Base-by-base conservation (phyloP, 2,329 filamentous ascomycete genomes). In the Verticillium albo-atrum region DNA sequence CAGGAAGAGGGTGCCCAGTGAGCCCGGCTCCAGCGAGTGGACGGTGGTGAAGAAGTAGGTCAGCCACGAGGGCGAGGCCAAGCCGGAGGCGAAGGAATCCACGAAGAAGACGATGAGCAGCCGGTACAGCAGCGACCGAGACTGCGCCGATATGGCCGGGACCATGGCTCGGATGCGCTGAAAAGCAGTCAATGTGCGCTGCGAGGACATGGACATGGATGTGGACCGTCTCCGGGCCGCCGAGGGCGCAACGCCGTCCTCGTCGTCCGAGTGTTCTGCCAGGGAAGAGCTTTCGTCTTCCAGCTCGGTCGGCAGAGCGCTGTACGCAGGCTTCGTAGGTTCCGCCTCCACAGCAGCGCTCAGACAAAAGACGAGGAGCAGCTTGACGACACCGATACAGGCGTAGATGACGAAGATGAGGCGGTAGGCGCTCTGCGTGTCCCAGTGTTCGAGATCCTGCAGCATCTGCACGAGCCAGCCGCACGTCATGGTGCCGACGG, bases 11-110 rank as follows among this genome's bases (percentile, higher is more conserved):
- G 79, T 77, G 0, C 84, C 84, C 2, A 87, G 70, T 6, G 73
- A 71, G 15, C 78, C 81, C 32, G 81, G 77, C 28, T 79, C 72
- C 14, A 86, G 71, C 32, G 71, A 63, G 64, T 81, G 81, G 14
- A 76, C 76, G 1, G 74, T 76, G 20, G 75, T 76, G 68, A 86
- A 86, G 70, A 80, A 86, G 63, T 77, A 84, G 0, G 82, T 83
- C 3, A 84, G 71, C 88, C 86, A 75, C 65, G 86, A 74, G 78
- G 85, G 67, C 25, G 86, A 84, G 4, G 86, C 87, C 69, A 93
- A 81, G 2, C 90, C 89, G 1, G 86, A 88, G 0, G 89, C 74
- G 0, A 75, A 75, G 1, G 84, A 79, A 0, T 84, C 83, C 50
- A 83, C 67, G 42, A 77, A 77, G 2, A 87, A 72, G 2, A 72